These are phyloP conservation scores for Cyberlindnera mrakii DNA, from an alignment of 805 yeast species.

Conservation along the genomic window DNA sequence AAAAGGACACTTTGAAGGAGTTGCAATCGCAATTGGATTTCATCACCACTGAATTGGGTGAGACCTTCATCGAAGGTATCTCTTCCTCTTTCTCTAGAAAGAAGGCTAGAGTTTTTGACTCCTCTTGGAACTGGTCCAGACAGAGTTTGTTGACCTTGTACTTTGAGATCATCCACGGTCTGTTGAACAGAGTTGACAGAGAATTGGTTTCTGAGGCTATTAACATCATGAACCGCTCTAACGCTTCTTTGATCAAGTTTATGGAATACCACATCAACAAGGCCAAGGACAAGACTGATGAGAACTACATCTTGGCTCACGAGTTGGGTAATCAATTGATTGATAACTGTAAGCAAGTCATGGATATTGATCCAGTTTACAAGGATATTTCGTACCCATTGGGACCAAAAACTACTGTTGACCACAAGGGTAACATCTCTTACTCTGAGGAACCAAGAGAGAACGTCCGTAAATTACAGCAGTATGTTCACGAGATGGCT, in stretches of 20 bases:
- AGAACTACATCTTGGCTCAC: slow-evolving; percentile 86
- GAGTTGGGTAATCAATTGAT: slow-evolving; percentile 88
- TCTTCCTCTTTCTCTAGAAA: slow-evolving; percentile 83
- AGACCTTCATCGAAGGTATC: slow-evolving; percentile 87
- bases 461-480: slow-evolving; percentile 89
- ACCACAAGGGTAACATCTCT: slow-evolving; percentile 78
- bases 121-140: slow-evolving; percentile 99
- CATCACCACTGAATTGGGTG: slow-evolving; percentile 73
- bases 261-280: slow-evolving; percentile 77
- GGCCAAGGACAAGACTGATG: slow-evolving; percentile 77
- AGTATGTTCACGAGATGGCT: slow-evolving; percentile 95
- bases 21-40: slow-evolving; percentile 88
- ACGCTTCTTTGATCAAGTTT: slow-evolving; percentile 86
- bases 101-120: slow-evolving; percentile 94
- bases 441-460: slow-evolving; percentile 86
- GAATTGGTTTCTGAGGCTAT: slow-evolving; percentile 96
- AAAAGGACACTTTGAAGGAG: slow-evolving; percentile 74
- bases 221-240: slow-evolving; percentile 95
- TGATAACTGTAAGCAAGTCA: slow-evolving; percentile 89
- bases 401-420: slow-evolving; percentile 88
- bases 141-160: slow-evolving; percentile 93
- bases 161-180: slow-evolving; percentile 94
- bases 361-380: slow-evolving; percentile 79
- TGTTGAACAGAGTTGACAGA: slow-evolving; percentile 83
- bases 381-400: slow-evolving; percentile 93